Conservation (phyloP, 2,329 filamentous ascomycete species). For the Diaporthe ilicicola region DNA sequence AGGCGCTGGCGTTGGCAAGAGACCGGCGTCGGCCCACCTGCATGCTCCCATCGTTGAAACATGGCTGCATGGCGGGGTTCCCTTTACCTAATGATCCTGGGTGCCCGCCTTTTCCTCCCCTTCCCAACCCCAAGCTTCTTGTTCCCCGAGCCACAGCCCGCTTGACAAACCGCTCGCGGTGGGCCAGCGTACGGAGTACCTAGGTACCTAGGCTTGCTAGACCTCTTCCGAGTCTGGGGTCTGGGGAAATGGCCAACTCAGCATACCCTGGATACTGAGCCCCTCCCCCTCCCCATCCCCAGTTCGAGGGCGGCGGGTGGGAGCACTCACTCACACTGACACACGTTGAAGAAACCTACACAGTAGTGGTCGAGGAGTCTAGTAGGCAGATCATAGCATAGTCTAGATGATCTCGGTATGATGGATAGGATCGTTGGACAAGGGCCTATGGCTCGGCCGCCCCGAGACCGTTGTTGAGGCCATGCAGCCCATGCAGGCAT, state of each 20-base stretch:
- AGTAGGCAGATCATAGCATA: neutral
- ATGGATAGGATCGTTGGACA: neutral
- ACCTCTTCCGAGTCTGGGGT: constrained; percentile 19
- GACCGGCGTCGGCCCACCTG: constrained; percentile 1
- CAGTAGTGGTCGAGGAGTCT: neutral
- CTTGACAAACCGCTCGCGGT: neutral
- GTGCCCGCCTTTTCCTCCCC: neutral
- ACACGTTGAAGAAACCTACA: too few species aligned
- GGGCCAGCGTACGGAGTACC: too few species aligned
- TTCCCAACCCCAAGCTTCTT: neutral
- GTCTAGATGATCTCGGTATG: neutral
- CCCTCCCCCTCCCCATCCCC: neutral
- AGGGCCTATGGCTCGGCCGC: neutral
- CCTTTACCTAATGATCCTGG: constrained; percentile 9
- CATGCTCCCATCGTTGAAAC: neutral
- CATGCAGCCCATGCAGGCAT: neutral
- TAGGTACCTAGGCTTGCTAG: too few species aligned
- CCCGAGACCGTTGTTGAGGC: neutral
- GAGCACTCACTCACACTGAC: neutral
- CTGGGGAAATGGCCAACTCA: constrained; percentile 18
- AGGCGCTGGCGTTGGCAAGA: neutral
- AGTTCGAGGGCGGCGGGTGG: neutral
- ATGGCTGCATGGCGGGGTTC: neutral
- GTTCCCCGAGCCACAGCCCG: constrained; percentile 1
- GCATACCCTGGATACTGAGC: constrained; percentile 3